Percentiles rank a stretch among this genome's conserved stretches.
phyloP scores from a whole-genome alignment of 495 filamentous ascomycete species.

The Lindgomyces ingoldianus region DNA sequence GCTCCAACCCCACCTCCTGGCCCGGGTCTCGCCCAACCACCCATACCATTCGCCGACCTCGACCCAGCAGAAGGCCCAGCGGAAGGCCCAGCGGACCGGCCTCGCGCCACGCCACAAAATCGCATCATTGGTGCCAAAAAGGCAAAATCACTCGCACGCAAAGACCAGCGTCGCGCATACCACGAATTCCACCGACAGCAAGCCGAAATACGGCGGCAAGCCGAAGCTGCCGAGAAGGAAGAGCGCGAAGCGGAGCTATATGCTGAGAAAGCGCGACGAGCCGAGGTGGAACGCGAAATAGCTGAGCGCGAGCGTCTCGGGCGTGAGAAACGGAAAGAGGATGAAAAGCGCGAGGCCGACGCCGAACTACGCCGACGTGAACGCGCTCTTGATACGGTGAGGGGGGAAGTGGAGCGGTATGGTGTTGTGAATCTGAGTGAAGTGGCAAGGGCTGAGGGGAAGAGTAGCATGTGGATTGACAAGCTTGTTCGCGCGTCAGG shows the following conservation, averaged over 20 bases:
- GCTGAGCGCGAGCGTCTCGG: slow-evolving; percentile 39
- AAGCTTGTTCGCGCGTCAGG: slow-evolving; percentile 39
- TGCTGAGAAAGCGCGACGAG: slow-evolving; percentile 47
- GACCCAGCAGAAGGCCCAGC: too few relatives aligned
- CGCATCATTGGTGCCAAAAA: slow-evolving; percentile 53
- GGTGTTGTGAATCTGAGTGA: slow-evolving; percentile 39
- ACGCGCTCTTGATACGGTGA: slow-evolving; percentile 39
- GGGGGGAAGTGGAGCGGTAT: slow-evolving; percentile 37
- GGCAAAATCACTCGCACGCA: slow-evolving; percentile 49
- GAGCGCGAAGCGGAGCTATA: slow-evolving; percentile 38
- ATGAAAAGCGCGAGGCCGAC: slow-evolving; percentile 39
- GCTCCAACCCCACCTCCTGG: slow-evolving; percentile 32
- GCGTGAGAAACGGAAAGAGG: slow-evolving; percentile 38
- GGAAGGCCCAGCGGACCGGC: slow-evolving; percentile 9
- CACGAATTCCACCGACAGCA: slow-evolving; percentile 51
- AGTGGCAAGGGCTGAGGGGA: slow-evolving; percentile 35
- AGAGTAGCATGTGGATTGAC: slow-evolving; percentile 40
- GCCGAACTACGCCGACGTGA: slow-evolving; percentile 42
- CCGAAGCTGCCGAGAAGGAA: neutral
- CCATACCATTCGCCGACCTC: too few relatives aligned
- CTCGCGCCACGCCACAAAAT: slow-evolving; percentile 22
- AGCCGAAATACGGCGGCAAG: slow-evolving; percentile 44
- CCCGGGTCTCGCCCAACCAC: neutral
- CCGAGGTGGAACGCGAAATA: slow-evolving; percentile 47
- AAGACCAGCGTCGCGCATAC: slow-evolving; percentile 53